These are phyloP conservation scores for Mycena metata DNA, from an alignment of 768 basidiomycete species.

Conservation along the genomic window DNA sequence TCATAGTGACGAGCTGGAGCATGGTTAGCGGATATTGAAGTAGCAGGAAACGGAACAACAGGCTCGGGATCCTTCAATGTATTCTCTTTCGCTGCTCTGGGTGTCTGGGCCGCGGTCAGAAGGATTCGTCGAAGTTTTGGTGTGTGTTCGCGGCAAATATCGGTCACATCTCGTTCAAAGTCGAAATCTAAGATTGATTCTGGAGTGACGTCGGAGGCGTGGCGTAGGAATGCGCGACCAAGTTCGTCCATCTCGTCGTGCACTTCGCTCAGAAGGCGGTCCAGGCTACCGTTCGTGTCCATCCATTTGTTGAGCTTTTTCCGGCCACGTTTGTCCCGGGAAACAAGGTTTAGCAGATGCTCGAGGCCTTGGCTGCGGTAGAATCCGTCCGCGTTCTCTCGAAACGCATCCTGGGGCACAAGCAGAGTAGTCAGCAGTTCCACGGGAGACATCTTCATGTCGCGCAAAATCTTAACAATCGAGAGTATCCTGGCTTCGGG, in stretches of 20 bases:
- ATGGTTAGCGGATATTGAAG: background rate
- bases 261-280: background rate
- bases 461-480: background rate
- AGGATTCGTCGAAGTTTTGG: too few species aligned
- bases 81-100: too few species aligned
- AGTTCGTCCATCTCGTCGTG: conserved; percentile 3
- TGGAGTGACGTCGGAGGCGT: background rate
- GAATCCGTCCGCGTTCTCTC: conserved; percentile 1
- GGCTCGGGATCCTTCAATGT: too few species aligned
- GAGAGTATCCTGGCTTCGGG: too few species aligned
- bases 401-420: background rate
- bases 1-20: conserved; percentile 10
- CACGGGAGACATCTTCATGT: background rate
- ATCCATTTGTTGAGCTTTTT: background rate
- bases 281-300: too few species aligned
- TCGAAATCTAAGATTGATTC: too few species aligned
- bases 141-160: too few species aligned
- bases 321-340: background rate
- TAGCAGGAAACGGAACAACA: too few species aligned
- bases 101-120: too few species aligned
- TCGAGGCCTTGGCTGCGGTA: conserved; percentile 5
- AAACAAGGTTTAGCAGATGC: conserved; percentile 1
- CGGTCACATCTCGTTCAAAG: too few species aligned
- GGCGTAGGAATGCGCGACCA: background rate
- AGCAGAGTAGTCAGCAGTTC: background rate